phyloP scores from a whole-genome alignment of 2,329 filamentous ascomycete species.

The Aureobasidium sp. region DNA sequence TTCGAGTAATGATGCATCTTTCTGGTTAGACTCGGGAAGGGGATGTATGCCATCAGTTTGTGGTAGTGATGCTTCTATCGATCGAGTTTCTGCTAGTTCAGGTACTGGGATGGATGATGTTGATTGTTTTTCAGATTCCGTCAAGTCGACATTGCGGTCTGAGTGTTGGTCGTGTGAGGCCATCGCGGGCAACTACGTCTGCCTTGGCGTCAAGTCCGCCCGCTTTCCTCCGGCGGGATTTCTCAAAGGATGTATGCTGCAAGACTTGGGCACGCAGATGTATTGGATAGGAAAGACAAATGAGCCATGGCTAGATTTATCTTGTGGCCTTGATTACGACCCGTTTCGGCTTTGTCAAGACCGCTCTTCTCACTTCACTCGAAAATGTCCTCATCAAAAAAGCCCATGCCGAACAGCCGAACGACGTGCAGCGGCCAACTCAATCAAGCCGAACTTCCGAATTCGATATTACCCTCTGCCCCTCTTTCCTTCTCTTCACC shows the following conservation, averaged over 20 bases:
- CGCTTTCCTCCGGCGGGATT: background rate
- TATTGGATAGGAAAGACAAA: background rate
- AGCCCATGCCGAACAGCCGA: constrained; percentile 7
- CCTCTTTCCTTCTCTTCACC: background rate
- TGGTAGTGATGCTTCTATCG: background rate
- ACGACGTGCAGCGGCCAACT: background rate
- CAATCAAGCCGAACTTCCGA: constrained; percentile 3
- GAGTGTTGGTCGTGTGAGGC: constrained; percentile 5
- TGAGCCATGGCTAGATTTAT: background rate
- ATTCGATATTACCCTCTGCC: background rate
- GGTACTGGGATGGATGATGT: background rate
- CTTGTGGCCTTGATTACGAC: no score
- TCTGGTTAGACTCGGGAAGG: background rate
- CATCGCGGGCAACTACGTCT: background rate
- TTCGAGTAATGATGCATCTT: background rate
- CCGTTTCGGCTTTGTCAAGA: no score
- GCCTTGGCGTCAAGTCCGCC: background rate
- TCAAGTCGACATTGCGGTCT: background rate
- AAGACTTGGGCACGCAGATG: background rate
- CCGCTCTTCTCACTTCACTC: constrained; percentile 1
- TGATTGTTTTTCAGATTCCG: background rate
- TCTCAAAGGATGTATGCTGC: no score
- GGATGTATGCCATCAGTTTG: constrained; percentile 5
- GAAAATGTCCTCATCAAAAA: background rate
- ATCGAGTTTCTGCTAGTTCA: background rate